Evolutionary conservation across 2,329 filamentous ascomycete species (phyloP).

Genomic region (Fusarium dlaminii): DNA sequence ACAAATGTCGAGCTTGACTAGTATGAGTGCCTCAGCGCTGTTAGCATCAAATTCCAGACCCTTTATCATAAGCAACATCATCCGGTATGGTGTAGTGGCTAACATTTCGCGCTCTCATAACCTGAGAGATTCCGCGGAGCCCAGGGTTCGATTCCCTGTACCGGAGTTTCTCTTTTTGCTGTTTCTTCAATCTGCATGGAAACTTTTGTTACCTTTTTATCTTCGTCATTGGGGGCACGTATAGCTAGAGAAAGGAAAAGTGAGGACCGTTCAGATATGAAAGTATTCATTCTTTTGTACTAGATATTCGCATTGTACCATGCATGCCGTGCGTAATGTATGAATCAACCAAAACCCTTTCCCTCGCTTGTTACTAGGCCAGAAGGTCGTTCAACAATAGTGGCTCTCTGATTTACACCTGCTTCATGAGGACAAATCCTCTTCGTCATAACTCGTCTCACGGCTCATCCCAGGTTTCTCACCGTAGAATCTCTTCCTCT

Average conservation of each 20-base stretch:
- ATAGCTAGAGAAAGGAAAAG: neutral
- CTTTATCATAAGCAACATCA: neutral
- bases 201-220: neutral
- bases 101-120: constrained; percentile 48
- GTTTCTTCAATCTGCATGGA: neutral
- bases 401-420: neutral
- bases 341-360: neutral
- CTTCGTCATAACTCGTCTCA: constrained; percentile 20
- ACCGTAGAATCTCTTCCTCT: constrained; percentile 43
- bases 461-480: constrained; percentile 20
- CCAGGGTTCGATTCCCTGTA: constrained; percentile 44
- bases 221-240: neutral
- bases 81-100: constrained; percentile 48
- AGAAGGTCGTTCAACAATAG: neutral
- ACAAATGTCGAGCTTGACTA: neutral
- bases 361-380: neutral
- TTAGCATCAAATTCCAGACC: rapidly evolving
- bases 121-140: constrained; percentile 43
- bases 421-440: constrained; percentile 11
- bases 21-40: rapidly evolving
- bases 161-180: constrained; percentile 32
- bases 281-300: neutral
- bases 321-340: neutral
- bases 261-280: neutral
- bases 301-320: neutral